Conservation (phyloP, 441 rosid genomes). For the Macaranga tanarius region DNA sequence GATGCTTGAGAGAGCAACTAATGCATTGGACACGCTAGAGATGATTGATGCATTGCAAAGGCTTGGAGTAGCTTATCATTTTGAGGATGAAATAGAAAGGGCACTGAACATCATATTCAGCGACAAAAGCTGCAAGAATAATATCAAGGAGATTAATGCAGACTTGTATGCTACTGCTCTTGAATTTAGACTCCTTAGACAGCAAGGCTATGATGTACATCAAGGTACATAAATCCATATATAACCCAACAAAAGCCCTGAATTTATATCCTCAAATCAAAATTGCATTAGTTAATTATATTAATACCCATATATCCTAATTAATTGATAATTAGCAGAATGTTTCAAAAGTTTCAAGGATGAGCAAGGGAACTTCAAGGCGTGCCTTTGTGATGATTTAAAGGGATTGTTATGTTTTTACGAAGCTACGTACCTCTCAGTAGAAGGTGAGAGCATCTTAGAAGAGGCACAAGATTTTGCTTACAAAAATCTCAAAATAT, state of each 20-base stretch:
- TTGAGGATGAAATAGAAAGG: slow-evolving; percentile 9
- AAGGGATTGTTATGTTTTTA: slow-evolving; percentile 25
- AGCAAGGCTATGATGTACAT: slow-evolving; percentile 23
- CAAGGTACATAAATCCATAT: slow-evolving; percentile 14
- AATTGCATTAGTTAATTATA: too few species aligned
- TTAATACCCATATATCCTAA: too few species aligned
- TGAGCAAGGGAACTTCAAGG: slow-evolving; percentile 17
- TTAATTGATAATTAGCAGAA: slow-evolving; percentile 17
- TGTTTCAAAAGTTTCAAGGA: slow-evolving; percentile 24
- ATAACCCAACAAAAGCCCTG: too few species aligned
- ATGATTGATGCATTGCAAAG: slow-evolving; percentile 28
- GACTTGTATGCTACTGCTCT: slow-evolving; percentile 20
- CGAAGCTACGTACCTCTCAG: slow-evolving; percentile 27
- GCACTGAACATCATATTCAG: not conserved
- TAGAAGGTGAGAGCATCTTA: slow-evolving; percentile 26
- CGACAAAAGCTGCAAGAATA: not conserved
- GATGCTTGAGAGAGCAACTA: not conserved
- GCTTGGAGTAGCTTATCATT: slow-evolving; percentile 28
- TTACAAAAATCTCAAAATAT: slow-evolving; percentile 9
- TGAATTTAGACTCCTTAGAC: slow-evolving; percentile 27
- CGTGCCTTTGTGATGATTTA: slow-evolving; percentile 2
- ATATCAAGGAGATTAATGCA: not conserved
- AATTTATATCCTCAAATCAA: too few species aligned
- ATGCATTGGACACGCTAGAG: slow-evolving; percentile 17
- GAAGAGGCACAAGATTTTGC: slow-evolving; percentile 33